Evolutionary conservation across 768 basidiomycete genomes (phyloP).

Genomic region (Boletus rubroflammeus): DNA sequence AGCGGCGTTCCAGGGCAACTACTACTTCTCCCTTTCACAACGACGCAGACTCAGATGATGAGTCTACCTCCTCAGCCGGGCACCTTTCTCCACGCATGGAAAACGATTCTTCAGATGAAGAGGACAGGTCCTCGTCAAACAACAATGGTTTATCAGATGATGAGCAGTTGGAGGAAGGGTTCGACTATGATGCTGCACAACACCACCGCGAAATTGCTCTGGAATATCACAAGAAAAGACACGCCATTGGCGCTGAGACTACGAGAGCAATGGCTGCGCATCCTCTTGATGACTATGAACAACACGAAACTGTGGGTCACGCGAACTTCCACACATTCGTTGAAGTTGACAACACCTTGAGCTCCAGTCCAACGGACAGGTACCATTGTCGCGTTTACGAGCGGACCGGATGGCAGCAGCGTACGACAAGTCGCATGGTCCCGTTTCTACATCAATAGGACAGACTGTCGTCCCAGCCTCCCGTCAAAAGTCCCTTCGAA

Average conservation of each 20-base stretch:
- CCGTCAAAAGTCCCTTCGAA: conserved; percentile 46
- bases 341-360: background rate
- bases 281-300: conserved; percentile 41
- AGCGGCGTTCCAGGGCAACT: conserved; percentile 45
- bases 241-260: conserved; percentile 51
- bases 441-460: conserved; percentile 39
- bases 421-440: conserved; percentile 40
- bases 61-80: conserved; percentile 43
- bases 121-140: conserved; percentile 15
- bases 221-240: conserved; percentile 64
- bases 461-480: conserved; percentile 42
- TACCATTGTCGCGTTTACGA: conserved; percentile 63
- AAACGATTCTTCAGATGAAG: conserved; percentile 22
- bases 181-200: conserved; percentile 57
- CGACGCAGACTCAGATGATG: conserved; percentile 64
- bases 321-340: conserved; percentile 1
- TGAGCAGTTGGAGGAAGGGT: conserved; percentile 45
- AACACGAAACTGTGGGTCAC: conserved; percentile 42
- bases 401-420: conserved; percentile 50
- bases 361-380: conserved; percentile 41
- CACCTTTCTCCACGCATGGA: conserved; percentile 33
- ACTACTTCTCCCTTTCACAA: conserved; percentile 4
- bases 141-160: conserved; percentile 34
- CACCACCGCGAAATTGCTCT: conserved; percentile 75
- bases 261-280: conserved; percentile 49